Evolutionary conservation across 345 rosid species (phyloP), one percentile per base, ranked within the genome.

Genomic region (Triadica sebifera): DNA sequence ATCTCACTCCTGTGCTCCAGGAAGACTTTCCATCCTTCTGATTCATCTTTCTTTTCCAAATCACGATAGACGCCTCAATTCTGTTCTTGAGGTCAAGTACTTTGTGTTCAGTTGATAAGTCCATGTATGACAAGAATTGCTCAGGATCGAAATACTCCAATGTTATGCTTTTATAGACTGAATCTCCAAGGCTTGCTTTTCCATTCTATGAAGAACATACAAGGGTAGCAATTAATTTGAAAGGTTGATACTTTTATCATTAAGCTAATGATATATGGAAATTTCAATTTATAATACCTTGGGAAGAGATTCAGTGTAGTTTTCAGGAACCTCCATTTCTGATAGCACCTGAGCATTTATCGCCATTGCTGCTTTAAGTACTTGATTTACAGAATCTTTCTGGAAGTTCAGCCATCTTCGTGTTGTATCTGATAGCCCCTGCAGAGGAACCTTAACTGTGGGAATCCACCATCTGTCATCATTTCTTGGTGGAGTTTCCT

Each of bases 401-500:
- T 95, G 98, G 66, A 71, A 79, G 57, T 87, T 89, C 75, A 93
- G 71, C 91, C 90, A 88, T 84, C 84, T 90, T 67, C 91, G 70
- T 0, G 91, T 84, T 7, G 63, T 34, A 9, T 89, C 94, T 2
- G 99, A 89, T 52, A 95, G 77, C 17, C 99, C 99, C 0, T 85
- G 67, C 1, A 81, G 73, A 3, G 98, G 94, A 65, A 95, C 98
- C 77, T 90, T 93, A 62, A 83, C 97, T 0, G 85, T 80, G 13
- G 99, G 99, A 37, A 90, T 86, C 99, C 99, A 95, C 99, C 99
- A 93, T 74, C 91, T 90, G 56, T 90, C 97, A 29, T 84, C 93
- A 56, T 88, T 72, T 69, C 97, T 83, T 5, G 72, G 80, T 25
- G 77, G 77, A 12, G 81, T 78, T 64, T 81, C 93, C 75, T 87